Evolutionary conservation across 495 filamentous ascomycete species (phyloP), one percentile per base, ranked within the genome.

Genomic region (Physcia stellaris): DNA sequence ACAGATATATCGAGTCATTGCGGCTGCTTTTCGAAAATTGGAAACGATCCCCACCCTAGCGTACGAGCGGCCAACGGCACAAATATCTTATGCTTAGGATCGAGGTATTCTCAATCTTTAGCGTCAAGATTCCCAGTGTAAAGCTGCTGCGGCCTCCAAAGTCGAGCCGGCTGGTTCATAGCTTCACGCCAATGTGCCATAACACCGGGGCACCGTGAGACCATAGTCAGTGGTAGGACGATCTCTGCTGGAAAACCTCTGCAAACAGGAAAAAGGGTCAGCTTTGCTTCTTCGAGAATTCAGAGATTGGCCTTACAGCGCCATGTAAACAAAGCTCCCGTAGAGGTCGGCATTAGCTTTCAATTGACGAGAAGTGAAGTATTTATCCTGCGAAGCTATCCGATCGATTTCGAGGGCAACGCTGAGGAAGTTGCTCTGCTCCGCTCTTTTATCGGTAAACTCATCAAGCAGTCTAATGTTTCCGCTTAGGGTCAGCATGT

Each of bases 301-400:
- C n/a, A 26, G 4, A 16, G 13, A 24, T 23, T 26, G 11, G 28
- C 18, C 53, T 40, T 39, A 51, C 70, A 73, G 51, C 2, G 67
- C 66, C 6, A 56, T 63, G 31, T 69, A 74, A 7, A 64, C 54
- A 32, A 74, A 63, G 9, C 50, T 53, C 4, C 57, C 59, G 51
- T 66, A 73, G 13, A 73, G 56, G 43, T 74, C 70, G 13, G 71
- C 69, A 46, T 74, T 74, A 2, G 63, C 59, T 16, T 64, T 63
- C 24, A 74, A 45, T 4, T 61, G 58, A n/a, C 69, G 46, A 24
- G 55, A 52, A 2, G 56, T 55, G 34, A 74, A 74, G 43, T 64
- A 74, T 17, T 57, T 43, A 36, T 74, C 66, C 5, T 47, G 45
- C 7, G 51, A 49, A 0, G 66, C 70, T 18, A 62, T 53, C 12